Evolutionary conservation across 305 asterid species (phyloP).

Genomic region (Nicotiana rustica): DNA sequence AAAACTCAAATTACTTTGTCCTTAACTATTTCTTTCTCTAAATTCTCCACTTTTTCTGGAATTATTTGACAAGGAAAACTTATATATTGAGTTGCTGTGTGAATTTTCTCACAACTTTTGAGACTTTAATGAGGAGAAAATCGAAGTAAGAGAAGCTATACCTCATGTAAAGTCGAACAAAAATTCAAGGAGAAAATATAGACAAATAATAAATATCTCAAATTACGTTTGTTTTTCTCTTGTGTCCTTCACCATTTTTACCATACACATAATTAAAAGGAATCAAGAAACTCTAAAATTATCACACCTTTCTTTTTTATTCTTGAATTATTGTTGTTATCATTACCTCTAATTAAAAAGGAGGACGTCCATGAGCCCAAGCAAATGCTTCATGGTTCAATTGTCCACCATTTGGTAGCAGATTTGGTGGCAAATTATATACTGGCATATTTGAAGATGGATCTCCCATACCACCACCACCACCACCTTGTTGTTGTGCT

Average conservation of each 20-base stretch:
- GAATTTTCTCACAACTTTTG: too few species aligned
- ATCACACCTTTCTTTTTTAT: not conserved
- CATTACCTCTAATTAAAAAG: slow-evolving; percentile 46
- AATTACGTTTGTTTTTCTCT: slow-evolving; percentile 25
- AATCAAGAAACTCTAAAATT: not conserved
- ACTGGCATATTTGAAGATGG: slow-evolving; percentile 42
- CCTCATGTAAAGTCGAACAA: not conserved
- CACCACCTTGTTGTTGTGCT: slow-evolving; percentile 38
- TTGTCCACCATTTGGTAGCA: slow-evolving; percentile 58
- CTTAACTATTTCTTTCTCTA: too few species aligned
- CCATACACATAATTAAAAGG: slow-evolving; percentile 30
- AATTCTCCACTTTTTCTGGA: not conserved
- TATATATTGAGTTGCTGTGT: too few species aligned
- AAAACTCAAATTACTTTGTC: not conserved
- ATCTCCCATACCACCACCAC: slow-evolving; percentile 52
- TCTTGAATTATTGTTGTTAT: slow-evolving; percentile 10
- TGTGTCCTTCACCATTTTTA: not conserved
- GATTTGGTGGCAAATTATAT: slow-evolving; percentile 53
- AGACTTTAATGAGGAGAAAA: not conserved
- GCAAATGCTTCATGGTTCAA: slow-evolving; percentile 59
- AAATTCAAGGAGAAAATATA: slow-evolving; percentile 36
- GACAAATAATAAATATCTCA: slow-evolving; percentile 32
- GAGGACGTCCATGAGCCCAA: slow-evolving; percentile 64
- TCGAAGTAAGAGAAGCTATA: not conserved
- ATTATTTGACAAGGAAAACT: too few species aligned